Percentiles rank a stretch among this genome's conserved stretches.
phyloP scores from a whole-genome alignment of 352 stramenopile genomes.

The Globisporangium splendens region DNA sequence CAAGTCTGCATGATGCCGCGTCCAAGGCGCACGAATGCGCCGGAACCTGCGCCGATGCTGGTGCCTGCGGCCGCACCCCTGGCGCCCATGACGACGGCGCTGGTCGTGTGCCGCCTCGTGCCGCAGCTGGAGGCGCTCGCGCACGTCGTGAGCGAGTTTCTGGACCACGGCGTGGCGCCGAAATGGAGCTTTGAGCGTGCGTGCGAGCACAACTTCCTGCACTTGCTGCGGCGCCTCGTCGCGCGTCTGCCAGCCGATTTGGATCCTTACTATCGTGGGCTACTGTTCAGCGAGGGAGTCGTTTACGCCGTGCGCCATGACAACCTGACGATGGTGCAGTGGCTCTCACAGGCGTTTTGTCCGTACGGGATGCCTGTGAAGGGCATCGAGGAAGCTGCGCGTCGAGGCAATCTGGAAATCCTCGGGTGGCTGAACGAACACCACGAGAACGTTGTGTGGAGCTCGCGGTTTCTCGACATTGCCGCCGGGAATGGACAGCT shows the following conservation, averaged over 20 bases:
- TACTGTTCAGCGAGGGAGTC: constrained; percentile 6
- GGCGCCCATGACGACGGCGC: constrained; percentile 7
- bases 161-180: constrained; percentile 6
- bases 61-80: not conserved
- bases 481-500: constrained; percentile 5
- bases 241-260: not conserved
- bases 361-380: constrained; percentile 3
- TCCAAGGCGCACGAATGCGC: no score
- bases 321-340: constrained; percentile 10
- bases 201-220: constrained; percentile 5
- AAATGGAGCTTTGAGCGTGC: constrained; percentile 10
- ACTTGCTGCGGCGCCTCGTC: constrained; percentile 4
- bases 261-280: constrained; percentile 2
- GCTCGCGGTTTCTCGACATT: not conserved
- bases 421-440: constrained; percentile 7
- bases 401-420: constrained; percentile 5
- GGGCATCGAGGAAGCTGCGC: constrained; percentile 6
- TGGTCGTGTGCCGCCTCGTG: constrained; percentile 11
- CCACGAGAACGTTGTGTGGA: constrained; percentile 12
- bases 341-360: constrained; percentile 9
- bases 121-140: constrained; percentile 12
- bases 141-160: constrained; percentile 11
- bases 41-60: no score
- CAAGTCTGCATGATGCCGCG: no score
- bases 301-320: constrained; percentile 4